These are phyloP conservation scores for Metschnikowia hibisci DNA, from an alignment of 805 yeast species.

Conservation along the genomic window DNA sequence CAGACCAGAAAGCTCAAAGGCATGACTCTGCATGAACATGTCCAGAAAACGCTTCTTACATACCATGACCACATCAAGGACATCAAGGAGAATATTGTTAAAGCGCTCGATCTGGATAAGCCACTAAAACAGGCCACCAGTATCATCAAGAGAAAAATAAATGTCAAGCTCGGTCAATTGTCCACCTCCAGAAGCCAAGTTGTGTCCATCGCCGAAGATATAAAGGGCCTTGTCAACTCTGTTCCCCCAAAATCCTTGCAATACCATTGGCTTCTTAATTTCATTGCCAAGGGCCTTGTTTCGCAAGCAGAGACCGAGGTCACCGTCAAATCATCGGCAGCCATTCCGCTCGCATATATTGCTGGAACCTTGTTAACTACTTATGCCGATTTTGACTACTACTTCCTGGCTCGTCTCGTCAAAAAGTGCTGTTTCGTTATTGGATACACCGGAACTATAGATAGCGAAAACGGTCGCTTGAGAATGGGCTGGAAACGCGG, in stretches of 20 bases:
- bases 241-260: slow-evolving; percentile 47
- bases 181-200: slow-evolving; percentile 69
- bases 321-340: slow-evolving; percentile 68
- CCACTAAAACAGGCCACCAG: slow-evolving; percentile 51
- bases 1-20: slow-evolving; percentile 23
- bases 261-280: slow-evolving; percentile 72
- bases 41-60: slow-evolving; percentile 43
- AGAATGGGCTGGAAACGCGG: slow-evolving; percentile 85
- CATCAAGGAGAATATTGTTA: slow-evolving; percentile 59
- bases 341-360: slow-evolving; percentile 73
- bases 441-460: slow-evolving; percentile 73
- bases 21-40: slow-evolving; percentile 28
- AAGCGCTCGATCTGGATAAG: slow-evolving; percentile 48
- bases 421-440: slow-evolving; percentile 88
- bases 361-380: slow-evolving; percentile 49
- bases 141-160: slow-evolving; percentile 68
- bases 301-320: slow-evolving; percentile 94
- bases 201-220: slow-evolving; percentile 44
- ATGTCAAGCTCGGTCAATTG: slow-evolving; percentile 89
- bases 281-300: slow-evolving; percentile 78
- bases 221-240: slow-evolving; percentile 46
- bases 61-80: slow-evolving; percentile 50
- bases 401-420: slow-evolving; percentile 72
- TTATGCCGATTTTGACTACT: slow-evolving; percentile 51
- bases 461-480: slow-evolving; percentile 75